Base-by-base conservation (phyloP, 2,329 filamentous ascomycete genomes). In the Aspergillus intermedius region DNA sequence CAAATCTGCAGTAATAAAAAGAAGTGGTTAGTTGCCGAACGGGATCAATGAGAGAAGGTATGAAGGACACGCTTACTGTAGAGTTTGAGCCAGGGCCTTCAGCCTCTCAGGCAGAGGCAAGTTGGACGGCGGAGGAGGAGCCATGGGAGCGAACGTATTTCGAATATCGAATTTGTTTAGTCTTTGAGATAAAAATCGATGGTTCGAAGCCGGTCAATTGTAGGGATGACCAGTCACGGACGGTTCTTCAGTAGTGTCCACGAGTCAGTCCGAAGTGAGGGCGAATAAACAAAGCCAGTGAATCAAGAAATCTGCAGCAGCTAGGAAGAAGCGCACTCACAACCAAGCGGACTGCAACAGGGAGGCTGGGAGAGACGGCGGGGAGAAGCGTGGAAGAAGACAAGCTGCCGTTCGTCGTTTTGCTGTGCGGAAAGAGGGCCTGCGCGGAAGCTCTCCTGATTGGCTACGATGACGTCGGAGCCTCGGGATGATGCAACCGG, bases 1-100 rank as follows among this genome's bases (percentile, higher is more conserved):
- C 86, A 65, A 91, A 60, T 56, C 60, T 65, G 53, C 55, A 46
- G 44, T 15, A 37, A 55, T 9, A 64, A 74, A 59, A 77, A 68
- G 41, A 28, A 44, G 28, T 22, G 21, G 54, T 60, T 55, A 61
- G 55, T 53, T 52, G 37, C 52, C 51, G 46, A 56, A 50, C 32
- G 42, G 48, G 32, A 55, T 42, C 32, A 37, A 21, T 22, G 17
- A 45, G 42, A 39, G 22, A 46, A 42, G 15, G 43, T 54, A 43
- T 48, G 56, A 71, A 71, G 67, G 68, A 82, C 75, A 70, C 82
- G 86, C 91, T 61, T 69, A 98, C 77, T 97, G 93, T 59, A 97
- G 78, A 42, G 91, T 97, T 71, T 95, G 84, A 58, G 86, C 90
- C 59, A 97, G 79, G 60, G 81, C 77, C 62, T 88, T 72, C 52